Percentiles rank a stretch among this genome's conserved stretches.
Conservation (phyloP, 2,329 filamentous ascomycete species). For the Cladosporium cucumerinum region DNA sequence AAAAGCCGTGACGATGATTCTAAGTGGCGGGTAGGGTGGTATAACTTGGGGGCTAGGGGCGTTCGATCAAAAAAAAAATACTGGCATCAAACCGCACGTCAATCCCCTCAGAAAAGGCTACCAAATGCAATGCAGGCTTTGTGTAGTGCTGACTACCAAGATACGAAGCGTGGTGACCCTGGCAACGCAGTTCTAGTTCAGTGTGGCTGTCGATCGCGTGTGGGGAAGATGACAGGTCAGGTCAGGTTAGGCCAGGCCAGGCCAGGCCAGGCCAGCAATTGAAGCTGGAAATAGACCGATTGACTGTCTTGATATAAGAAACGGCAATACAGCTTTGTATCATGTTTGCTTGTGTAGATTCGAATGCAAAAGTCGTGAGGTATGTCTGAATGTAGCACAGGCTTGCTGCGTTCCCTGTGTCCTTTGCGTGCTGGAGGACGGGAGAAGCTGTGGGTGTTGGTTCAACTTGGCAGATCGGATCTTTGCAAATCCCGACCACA, state of each 20-base stretch:
- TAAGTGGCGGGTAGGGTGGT: not conserved
- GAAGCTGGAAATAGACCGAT: not conserved
- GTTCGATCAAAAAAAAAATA: not conserved
- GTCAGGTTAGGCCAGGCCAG: too few species aligned
- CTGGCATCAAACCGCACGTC: not conserved
- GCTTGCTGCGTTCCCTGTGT: not conserved
- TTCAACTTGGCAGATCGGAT: not conserved
- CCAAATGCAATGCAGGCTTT: slow-evolving; percentile 6
- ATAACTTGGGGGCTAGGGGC: not conserved
- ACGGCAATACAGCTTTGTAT: not conserved
- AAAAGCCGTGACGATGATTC: not conserved
- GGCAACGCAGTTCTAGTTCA: not conserved
- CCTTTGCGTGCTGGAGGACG: not conserved
- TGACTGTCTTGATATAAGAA: not conserved
- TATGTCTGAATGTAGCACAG: not conserved
- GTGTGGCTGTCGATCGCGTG: not conserved
- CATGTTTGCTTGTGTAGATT: not conserved
- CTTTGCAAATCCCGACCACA: not conserved
- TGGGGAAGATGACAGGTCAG: not conserved
- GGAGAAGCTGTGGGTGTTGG: not conserved
- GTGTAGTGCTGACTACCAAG: slow-evolving; percentile 6
- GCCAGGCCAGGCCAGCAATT: too few species aligned
- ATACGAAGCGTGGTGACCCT: slow-evolving; percentile 1
- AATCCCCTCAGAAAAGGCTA: not conserved
- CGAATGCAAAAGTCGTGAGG: not conserved